Evolutionary conservation across 1,284 basidiomycete genomes (phyloP).

Genomic region (Leccinum griseonigrum): DNA sequence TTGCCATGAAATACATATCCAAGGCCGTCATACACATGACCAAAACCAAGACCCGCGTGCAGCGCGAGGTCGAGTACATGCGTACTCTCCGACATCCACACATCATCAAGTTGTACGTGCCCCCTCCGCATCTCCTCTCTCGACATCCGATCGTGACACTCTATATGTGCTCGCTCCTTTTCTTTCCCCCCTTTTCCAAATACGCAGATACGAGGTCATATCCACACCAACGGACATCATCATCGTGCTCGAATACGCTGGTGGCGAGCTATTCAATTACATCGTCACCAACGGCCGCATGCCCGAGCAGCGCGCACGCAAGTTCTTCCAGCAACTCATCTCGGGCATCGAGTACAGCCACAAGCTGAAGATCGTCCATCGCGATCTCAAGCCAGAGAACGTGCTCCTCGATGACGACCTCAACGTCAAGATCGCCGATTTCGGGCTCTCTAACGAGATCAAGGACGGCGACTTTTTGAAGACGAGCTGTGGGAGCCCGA

Average conservation of each 20-base stretch:
- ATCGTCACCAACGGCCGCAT: constrained; percentile 89
- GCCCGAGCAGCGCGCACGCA: constrained; percentile 79
- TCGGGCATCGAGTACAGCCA: constrained; percentile 96
- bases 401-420: constrained; percentile 74
- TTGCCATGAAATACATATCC: constrained; percentile 98
- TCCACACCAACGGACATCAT: constrained; percentile 92
- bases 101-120: constrained; percentile 88
- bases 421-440: constrained; percentile 95
- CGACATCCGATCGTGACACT: constrained; percentile 10
- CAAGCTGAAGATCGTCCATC: constrained; percentile 91
- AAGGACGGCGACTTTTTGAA: constrained; percentile 93
- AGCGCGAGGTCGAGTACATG: constrained; percentile 95
- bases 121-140: constrained; percentile 3
- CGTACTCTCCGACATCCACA: constrained; percentile 89
- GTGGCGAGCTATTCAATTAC: constrained; percentile 94
- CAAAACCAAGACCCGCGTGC: constrained; percentile 89
- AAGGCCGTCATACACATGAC: constrained; percentile 91
- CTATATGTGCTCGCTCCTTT: background rate
- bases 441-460: constrained; percentile 92
- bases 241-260: constrained; percentile 93
- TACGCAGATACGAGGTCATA: constrained; percentile 88
- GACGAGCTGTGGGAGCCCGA: constrained; percentile 93
- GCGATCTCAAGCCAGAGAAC: constrained; percentile 95
- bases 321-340: constrained; percentile 96
- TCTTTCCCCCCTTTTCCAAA: background rate